phyloP scores from a whole-genome alignment of 2,329 filamentous ascomycete species.

The Ascochyta fabae region DNA sequence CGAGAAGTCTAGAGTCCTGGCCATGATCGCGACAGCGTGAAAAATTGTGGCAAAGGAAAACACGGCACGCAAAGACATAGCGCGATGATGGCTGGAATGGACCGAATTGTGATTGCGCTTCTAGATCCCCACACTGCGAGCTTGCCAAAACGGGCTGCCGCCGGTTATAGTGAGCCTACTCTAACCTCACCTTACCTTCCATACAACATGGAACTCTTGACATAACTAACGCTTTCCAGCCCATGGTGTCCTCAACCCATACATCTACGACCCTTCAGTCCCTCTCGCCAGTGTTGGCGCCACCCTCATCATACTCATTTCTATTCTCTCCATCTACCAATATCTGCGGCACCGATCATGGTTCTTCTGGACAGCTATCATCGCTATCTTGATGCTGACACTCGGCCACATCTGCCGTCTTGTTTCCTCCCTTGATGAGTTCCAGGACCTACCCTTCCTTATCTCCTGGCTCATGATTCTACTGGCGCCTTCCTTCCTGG shows the following conservation, averaged over 20 bases:
- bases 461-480: conserved; percentile 56
- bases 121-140: conserved; percentile 22
- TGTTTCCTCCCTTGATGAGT: conserved; percentile 48
- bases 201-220: neutral
- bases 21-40: conserved; percentile 12
- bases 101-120: conserved; percentile 5
- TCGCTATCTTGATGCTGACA: conserved; percentile 52
- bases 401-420: conserved; percentile 61
- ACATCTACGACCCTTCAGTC: conserved; percentile 58
- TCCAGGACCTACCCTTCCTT: conserved; percentile 44
- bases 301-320: conserved; percentile 50
- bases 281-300: conserved; percentile 53
- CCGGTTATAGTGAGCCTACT: conserved; percentile 28
- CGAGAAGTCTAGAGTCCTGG: conserved; percentile 4
- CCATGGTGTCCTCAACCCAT: conserved; percentile 45
- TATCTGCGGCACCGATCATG: conserved; percentile 45
- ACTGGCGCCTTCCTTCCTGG: conserved; percentile 58
- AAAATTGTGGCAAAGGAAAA: conserved; percentile 3
- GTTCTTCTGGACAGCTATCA: conserved; percentile 47
- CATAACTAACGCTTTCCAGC: conserved; percentile 16
- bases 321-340: conserved; percentile 40
- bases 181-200: conserved; percentile 1
- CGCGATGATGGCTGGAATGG: conserved; percentile 23
- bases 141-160: conserved; percentile 31
- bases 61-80: conserved; percentile 1